Percentiles rank a stretch among this genome's conserved stretches.
These are phyloP conservation scores for Candida ipomoeae DNA, from an alignment of 805 yeast genomes.

Conservation along the genomic window DNA sequence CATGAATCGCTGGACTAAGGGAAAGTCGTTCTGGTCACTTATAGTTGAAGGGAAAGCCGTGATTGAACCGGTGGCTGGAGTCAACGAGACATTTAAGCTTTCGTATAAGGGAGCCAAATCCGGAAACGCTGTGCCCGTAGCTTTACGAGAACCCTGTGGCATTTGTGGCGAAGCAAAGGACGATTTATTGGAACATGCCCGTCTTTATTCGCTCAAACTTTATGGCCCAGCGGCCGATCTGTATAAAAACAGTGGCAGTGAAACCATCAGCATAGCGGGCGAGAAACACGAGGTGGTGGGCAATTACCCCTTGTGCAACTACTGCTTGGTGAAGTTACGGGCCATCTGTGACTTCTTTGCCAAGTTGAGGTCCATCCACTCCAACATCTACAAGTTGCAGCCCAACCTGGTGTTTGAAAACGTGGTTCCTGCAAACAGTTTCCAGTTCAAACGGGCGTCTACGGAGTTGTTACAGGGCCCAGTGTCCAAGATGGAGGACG, in stretches of 20 bases:
- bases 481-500: conserved; percentile 20
- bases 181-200: conserved; percentile 69
- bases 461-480: conserved; percentile 8
- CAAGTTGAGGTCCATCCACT: conserved; percentile 58
- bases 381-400: conserved; percentile 55
- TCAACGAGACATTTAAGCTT: conserved; percentile 67
- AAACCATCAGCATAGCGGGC: conserved; percentile 15
- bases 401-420: conserved; percentile 27
- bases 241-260: conserved; percentile 7
- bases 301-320: conserved; percentile 70
- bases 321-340: conserved; percentile 75
- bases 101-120: conserved; percentile 24
- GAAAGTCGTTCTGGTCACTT: conserved; percentile 52
- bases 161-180: conserved; percentile 78
- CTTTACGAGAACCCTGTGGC: conserved; percentile 70
- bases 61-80: conserved; percentile 82
- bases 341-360: conserved; percentile 81
- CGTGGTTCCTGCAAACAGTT: conserved; percentile 15
- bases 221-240: conserved; percentile 25
- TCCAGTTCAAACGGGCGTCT: conserved; percentile 27
- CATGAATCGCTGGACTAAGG: conserved; percentile 40
- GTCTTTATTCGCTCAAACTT: conserved; percentile 65
- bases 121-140: conserved; percentile 50
- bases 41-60: conserved; percentile 76
- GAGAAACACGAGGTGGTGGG: conserved; percentile 29